Evolutionary conservation across 345 rosid genomes (phyloP).

Genomic region (Brassica napus): Da-Ae NC_063442.1:41974501-41975000

Average conservation of each 20-base stretch:
- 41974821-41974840: background rate
- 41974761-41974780: constrained; percentile 65
- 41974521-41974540: constrained; percentile 82
- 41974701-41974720: constrained; percentile 89
- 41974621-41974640: constrained; percentile 51
- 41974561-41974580: background rate
- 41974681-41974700: constrained; percentile 71
- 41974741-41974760: constrained; percentile 63
- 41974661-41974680: constrained; percentile 77
- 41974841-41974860: constrained; percentile 9
- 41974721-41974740: constrained; percentile 72
- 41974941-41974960: constrained; percentile 84
- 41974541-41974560: constrained; percentile 82
- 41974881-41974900: constrained; percentile 68
- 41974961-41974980: constrained; percentile 62
- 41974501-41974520: constrained; percentile 80
- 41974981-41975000: constrained; percentile 54
- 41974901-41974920: constrained; percentile 75
- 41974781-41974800: constrained; percentile 60
- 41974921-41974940: constrained; percentile 73
- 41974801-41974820: background rate
- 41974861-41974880: constrained; percentile 46
- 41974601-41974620: background rate
- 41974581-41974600: background rate
- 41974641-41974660: constrained; percentile 72